phyloP scores from a whole-genome alignment of 1,139 yeast genomes.

The Kodamaea plutei region DNA sequence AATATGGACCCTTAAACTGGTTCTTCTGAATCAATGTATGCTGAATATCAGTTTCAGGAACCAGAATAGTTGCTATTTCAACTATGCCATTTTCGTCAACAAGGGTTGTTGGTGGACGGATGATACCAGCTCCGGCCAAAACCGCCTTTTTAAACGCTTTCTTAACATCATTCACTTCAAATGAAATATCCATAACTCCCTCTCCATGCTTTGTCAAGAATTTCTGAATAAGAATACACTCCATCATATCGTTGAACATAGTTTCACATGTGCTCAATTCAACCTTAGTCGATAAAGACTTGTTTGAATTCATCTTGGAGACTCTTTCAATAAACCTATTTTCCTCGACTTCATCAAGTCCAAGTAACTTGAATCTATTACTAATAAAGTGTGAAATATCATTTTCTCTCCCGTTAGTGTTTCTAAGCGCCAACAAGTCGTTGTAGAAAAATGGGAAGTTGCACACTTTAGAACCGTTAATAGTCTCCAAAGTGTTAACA shows the following conservation, averaged over 20 bases:
- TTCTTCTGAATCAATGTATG: slow-evolving; percentile 62
- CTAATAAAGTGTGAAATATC: background rate
- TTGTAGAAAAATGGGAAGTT: slow-evolving; percentile 13
- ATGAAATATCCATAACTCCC: slow-evolving; percentile 70
- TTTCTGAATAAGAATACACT: slow-evolving; percentile 25
- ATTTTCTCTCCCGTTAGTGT: slow-evolving; percentile 4
- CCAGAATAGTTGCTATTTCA: slow-evolving; percentile 49
- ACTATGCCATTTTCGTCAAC: slow-evolving; percentile 50
- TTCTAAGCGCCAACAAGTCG: slow-evolving; percentile 9
- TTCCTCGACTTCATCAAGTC: background rate
- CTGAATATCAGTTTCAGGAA: slow-evolving; percentile 58
- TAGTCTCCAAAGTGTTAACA: slow-evolving; percentile 24
- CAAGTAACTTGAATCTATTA: too few species aligned
- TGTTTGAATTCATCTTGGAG: slow-evolving; percentile 10
- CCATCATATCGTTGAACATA: slow-evolving; percentile 17
- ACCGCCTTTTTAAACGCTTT: slow-evolving; percentile 44
- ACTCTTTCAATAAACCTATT: slow-evolving; percentile 8
- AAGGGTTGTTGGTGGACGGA: slow-evolving; percentile 37
- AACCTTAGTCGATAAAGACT: background rate
- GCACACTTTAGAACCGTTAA: slow-evolving; percentile 15
- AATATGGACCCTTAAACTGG: slow-evolving; percentile 44
- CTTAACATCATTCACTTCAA: slow-evolving; percentile 50
- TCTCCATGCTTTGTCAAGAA: slow-evolving; percentile 67
- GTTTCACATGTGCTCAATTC: slow-evolving; percentile 13
- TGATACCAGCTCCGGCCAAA: slow-evolving; percentile 49